These are phyloP conservation scores for Puccinia hordei DNA, from an alignment of 1,284 basidiomycete species.

Conservation along the genomic window DNA sequence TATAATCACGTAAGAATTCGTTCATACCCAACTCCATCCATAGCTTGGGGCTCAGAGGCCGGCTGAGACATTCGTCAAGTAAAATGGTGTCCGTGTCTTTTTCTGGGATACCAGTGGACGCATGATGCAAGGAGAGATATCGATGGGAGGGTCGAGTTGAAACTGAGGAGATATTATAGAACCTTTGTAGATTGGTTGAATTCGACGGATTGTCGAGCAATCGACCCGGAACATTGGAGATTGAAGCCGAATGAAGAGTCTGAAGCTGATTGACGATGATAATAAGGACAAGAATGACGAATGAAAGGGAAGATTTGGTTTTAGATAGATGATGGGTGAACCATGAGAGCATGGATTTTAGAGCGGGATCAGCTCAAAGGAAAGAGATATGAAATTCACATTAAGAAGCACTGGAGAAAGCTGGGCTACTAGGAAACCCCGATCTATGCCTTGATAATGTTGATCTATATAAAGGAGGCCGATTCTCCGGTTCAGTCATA, in stretches of 20 bases:
- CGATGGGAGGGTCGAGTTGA: slow-evolving; percentile 8
- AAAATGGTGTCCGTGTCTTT: slow-evolving; percentile 33
- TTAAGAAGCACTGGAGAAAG: not conserved
- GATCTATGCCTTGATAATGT: too few relatives aligned
- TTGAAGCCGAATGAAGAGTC: slow-evolving; percentile 15
- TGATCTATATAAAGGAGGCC: too few relatives aligned
- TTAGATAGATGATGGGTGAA: slow-evolving; percentile 11
- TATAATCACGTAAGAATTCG: slow-evolving; percentile 38
- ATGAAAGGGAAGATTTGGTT: slow-evolving; percentile 22
- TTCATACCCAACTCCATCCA: slow-evolving; percentile 44
- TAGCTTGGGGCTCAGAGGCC: slow-evolving; percentile 39
- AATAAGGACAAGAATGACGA: slow-evolving; percentile 19
- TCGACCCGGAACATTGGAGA: not conserved
- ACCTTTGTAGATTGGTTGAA: slow-evolving; percentile 10
- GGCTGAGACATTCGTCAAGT: slow-evolving; percentile 33
- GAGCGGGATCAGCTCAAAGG: slow-evolving; percentile 14
- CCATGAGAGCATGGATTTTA: slow-evolving; percentile 29
- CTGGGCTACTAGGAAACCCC: too few relatives aligned
- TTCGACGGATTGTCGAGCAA: not conserved
- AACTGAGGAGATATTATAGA: not conserved
- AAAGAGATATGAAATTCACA: not conserved
- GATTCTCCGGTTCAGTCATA: too few relatives aligned
- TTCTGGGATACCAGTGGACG: not conserved
- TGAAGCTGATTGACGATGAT: slow-evolving; percentile 15
- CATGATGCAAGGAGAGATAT: not conserved